These are phyloP conservation scores for Hanseniaspora meyeri DNA, from an alignment of 805 yeast genomes.

Conservation along the genomic window DNA sequence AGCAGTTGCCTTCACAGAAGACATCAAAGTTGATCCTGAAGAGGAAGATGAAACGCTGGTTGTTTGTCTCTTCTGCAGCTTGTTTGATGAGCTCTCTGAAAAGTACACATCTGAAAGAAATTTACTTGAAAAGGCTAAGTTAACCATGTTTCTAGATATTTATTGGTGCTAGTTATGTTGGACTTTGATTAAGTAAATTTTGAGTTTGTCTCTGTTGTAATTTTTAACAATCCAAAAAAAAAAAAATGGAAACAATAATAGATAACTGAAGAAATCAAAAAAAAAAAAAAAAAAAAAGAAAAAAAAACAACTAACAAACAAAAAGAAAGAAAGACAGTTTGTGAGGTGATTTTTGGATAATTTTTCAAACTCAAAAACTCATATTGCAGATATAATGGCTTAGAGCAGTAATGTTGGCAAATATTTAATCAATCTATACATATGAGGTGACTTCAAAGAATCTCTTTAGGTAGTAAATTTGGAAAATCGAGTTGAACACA, in stretches of 20 bases:
- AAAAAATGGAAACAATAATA: background rate
- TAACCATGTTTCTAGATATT: background rate
- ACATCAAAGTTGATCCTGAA: background rate
- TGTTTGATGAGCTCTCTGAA: background rate
- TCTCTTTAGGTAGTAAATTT: constrained; percentile 83
- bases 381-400: no score
- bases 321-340: no score
- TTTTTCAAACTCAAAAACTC: no score
- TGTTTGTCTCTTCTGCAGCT: background rate
- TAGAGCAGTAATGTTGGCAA: no score
- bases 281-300: no score
- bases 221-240: background rate
- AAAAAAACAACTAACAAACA: no score
- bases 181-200: no score
- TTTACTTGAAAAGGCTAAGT: background rate
- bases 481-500: constrained; percentile 77
- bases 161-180: background rate
- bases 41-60: background rate
- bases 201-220: background rate
- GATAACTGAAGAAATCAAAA: no score
- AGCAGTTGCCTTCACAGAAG: constrained; percentile 7
- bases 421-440: constrained; percentile 34
- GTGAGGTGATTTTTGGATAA: no score
- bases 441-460: constrained; percentile 91
- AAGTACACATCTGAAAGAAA: background rate